Conservation (phyloP, 768 basidiomycete species). For the Calocybe gangraenosa region DNA sequence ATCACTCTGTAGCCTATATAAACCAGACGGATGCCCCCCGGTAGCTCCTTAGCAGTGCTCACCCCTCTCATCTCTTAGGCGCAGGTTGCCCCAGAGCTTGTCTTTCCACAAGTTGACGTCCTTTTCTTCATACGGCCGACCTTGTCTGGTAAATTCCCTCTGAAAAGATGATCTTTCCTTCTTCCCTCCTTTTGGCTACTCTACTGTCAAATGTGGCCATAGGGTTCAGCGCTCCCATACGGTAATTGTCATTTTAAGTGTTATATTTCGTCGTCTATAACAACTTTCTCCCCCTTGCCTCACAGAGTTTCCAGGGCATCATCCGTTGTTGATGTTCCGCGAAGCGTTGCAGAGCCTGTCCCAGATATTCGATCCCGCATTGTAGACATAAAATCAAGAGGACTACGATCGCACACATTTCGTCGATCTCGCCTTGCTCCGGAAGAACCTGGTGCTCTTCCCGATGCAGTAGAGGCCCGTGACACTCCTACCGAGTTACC, state of each 20-base stretch:
- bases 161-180: slow-evolving; percentile 38
- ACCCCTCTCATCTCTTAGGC: slow-evolving; percentile 34
- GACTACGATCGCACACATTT: slow-evolving; percentile 17
- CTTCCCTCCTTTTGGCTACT: slow-evolving; percentile 33
- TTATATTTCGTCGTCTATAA: too few relatives aligned
- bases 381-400: slow-evolving; percentile 21
- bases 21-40: slow-evolving; percentile 15
- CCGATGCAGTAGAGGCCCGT: slow-evolving; percentile 22
- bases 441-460: slow-evolving; percentile 20
- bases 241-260: slow-evolving; percentile 20
- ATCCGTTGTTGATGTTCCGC: slow-evolving; percentile 22
- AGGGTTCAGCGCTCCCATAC: slow-evolving; percentile 34
- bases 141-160: slow-evolving; percentile 24
- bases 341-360: slow-evolving; percentile 20
- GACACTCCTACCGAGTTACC: too few relatives aligned
- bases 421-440: slow-evolving; percentile 25
- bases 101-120: slow-evolving; percentile 39
- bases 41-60: slow-evolving; percentile 41
- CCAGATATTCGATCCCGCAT: slow-evolving; percentile 22
- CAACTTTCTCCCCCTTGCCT: too few relatives aligned
- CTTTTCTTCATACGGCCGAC: slow-evolving; percentile 19
- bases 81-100: slow-evolving; percentile 43
- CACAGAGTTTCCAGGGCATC: slow-evolving; percentile 25
- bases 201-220: slow-evolving; percentile 34
- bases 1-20: slow-evolving; percentile 24